Evolutionary conservation across 805 yeast genomes (phyloP), one percentile per base, ranked within the genome.

Genomic region (Candida ponderosae): DNA sequence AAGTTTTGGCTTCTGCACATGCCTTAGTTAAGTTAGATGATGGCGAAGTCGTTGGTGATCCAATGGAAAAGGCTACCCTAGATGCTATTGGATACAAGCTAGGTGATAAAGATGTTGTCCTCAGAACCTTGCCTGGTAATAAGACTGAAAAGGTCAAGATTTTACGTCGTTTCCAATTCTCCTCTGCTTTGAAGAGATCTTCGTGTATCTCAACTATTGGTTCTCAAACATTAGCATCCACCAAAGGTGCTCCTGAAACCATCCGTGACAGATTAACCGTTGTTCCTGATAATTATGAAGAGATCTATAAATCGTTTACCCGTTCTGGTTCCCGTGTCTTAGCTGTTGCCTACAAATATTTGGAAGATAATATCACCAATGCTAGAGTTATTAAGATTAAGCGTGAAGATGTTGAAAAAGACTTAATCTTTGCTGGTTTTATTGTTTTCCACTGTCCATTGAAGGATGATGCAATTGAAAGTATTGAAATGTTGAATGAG

Each of bases 171-270:
- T 93, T 90, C 76, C 97, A 93, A 65, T 93, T 93, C 60, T 87
- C 96, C 35, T 90, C 97, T 34, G 85, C 96, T 38, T 74, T 93
- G 58, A 93, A 93, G 62, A 81, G 98, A 64, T 90, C 97, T 5
- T 74, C 96, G n/a, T 74, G 94, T 21, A 76, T 89, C 48, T 81
- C 95, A 20, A 59, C 76, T 37, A 68, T 68, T 46, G 62, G 73
- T 23, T 66, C 69, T 38, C 67, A 74, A 44, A 64, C 77, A 40
- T 70, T 87, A 46, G 93, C 88, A 33, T 81, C 95, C 46, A 95
- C 80, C 32, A 93, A 93, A 64, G 98, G 98, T 70, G 98, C 98
- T 1, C 98, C 98, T 5, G 98, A 93, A 64, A 93, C 97, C 16
- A 78, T 93, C 50, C 79, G 80, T 56, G 71, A 68, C 40, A 86